Evolutionary conservation across 768 basidiomycete genomes (phyloP), one percentile per base, ranked within the genome.

Genomic region (Trametes elegans): DNA sequence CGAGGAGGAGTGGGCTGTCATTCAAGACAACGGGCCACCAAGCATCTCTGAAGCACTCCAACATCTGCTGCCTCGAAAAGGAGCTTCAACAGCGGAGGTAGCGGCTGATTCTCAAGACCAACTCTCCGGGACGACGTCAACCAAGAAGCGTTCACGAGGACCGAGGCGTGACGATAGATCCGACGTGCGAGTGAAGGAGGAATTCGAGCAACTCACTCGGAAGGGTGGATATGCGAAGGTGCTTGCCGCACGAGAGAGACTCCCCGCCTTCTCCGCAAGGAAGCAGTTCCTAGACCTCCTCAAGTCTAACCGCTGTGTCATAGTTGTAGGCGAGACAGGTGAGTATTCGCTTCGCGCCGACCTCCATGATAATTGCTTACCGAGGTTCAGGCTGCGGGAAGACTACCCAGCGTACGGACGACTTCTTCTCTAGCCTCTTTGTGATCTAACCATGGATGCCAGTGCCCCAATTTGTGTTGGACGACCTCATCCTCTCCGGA

Each of bases 321-420:
- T 98, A 0, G 87, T 97, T 0, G 88, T 95, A 5, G 95, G 95
- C 39, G 94, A 96, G 71, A 93, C 91, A 46, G 90, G 89, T 88
- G 31, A 60, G 73, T 45, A 9, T 45, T 35, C 32, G 45, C 28
- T 38, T 42, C 28, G 29, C 39, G 11, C 35, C 24, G 2, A 19
- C 31, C 23, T 21, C 18, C 28, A 41, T 26, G 18, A 49, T 27
- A 34, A 35, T 56, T 13, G 34, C 45, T 38, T 47, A 35, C 21
- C 26, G 29, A 19, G 34, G 19, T 14, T 54, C 40, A 80, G 89
- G 94, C 44, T 92, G 88, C 46, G 94, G 94, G 24, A 98, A 98
- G 70, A 94, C 92, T 2, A 94, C 92, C 0, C 92, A 94, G 64
- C 65, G 89, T 91, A 62, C 55, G 78, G 58, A 41, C n/a, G 11